Evolutionary conservation across 2,329 filamentous ascomycete species (phyloP), one percentile per base, ranked within the genome.

Genomic region (Knufia fluminis): DNA sequence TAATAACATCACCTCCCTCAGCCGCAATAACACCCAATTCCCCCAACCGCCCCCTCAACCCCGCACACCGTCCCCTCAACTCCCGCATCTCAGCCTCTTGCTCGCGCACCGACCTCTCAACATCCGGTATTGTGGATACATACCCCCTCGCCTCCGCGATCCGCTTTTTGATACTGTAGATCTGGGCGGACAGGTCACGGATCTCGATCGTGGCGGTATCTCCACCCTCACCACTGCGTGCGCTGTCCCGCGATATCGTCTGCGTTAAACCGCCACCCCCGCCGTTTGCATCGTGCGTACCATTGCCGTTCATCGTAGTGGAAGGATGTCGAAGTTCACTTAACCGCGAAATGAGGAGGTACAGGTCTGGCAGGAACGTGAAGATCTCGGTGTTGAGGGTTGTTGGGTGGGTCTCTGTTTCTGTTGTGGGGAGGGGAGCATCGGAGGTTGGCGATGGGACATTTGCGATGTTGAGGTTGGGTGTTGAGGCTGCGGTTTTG

Each of bases 361-460:
- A 83, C 48, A 96, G 79, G 61, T 89, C 81, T 22, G 89, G 87
- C 48, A 94, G 78, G 58, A 88, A 80, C 71, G 95, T 90, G 70
- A 96, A 87, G 44, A 81, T 80, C 66, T 90, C 83, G 23, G 90
- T 85, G 44, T 86, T 78, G 54, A 92, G 84, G 49, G 83, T 80
- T 2, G 77, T 69, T 28, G 53, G 4, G 14, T 33, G 19, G 14
- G 23, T 7, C 22, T 6, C 10, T 10, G 44, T 23, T 23, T 46
- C 31, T 7, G 31, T 46, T 3, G 45, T 39, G 12, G 19, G 10
- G 8, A 22, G 33, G 12, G 19, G 12, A 16, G 44, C n/a, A 22
- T 16, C 31, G 3, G 44, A n/a, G 14, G 10, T n/a, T 12, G 32
- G 23, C 2, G 45, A 31, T 4, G 45, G 14, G 12, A 40, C n/a